These are phyloP conservation scores for Populus euphratica DNA, from an alignment of 345 rosid genomes.

Conservation along the genomic window DNA sequence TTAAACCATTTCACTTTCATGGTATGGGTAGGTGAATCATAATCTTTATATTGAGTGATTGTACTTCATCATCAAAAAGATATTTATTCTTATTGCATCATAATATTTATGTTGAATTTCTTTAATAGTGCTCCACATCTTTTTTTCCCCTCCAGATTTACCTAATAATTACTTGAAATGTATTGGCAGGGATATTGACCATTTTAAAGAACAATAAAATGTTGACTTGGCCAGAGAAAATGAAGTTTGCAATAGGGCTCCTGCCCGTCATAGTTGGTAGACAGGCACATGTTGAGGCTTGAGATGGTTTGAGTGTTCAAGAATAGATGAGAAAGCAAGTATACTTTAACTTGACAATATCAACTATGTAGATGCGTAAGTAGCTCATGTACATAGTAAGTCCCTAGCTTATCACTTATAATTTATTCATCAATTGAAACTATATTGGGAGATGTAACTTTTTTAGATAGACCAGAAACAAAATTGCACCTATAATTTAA, in stretches of 20 bases:
- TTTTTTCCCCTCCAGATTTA: not conserved
- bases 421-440: not conserved
- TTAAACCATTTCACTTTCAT: too few relatives aligned
- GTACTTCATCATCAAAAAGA: too few relatives aligned
- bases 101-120: constrained; percentile 3
- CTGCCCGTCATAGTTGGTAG: constrained; percentile 93
- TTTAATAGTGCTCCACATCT: not conserved
- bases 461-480: not conserved
- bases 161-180: constrained; percentile 1
- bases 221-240: constrained; percentile 97
- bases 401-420: not conserved
- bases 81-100: too few relatives aligned
- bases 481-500: not conserved
- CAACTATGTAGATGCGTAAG: not conserved
- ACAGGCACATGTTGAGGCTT: constrained; percentile 91
- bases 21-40: too few relatives aligned
- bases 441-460: not conserved
- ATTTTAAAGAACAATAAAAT: constrained; percentile 85
- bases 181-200: constrained; percentile 73
- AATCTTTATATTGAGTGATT: too few relatives aligned
- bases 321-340: constrained; percentile 95
- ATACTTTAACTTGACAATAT: constrained; percentile 3
- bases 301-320: constrained; percentile 75
- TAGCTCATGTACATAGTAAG: not conserved
- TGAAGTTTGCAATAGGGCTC: constrained; percentile 93